Evolutionary conservation across 345 rosid species (phyloP).

Genomic region (Excoecaria cochinchinensis): DNA sequence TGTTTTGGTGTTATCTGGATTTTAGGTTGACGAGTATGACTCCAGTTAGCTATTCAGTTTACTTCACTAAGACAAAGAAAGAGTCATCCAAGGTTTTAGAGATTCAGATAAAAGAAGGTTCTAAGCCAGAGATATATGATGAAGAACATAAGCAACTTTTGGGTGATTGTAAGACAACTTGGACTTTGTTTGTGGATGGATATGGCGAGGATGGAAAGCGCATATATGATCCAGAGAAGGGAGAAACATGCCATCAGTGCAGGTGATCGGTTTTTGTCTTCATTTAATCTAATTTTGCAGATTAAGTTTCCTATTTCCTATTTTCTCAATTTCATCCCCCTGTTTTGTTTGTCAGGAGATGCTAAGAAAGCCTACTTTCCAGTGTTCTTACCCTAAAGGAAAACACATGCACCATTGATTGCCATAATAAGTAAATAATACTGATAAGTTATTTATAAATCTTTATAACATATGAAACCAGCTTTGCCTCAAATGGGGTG

Average conservation of each 20-base stretch:
- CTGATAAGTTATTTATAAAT: neutral
- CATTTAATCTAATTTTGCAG: neutral
- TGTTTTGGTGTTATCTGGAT: neutral
- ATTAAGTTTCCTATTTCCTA: neutral
- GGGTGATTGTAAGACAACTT: slow-evolving; percentile 23
- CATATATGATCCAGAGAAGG: slow-evolving; percentile 29
- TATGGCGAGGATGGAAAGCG: slow-evolving; percentile 29
- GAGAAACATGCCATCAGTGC: slow-evolving; percentile 43
- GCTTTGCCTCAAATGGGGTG: neutral
- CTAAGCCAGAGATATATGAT: slow-evolving; percentile 32
- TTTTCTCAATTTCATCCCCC: neutral
- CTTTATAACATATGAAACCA: no score
- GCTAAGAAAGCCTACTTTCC: neutral
- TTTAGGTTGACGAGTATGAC: slow-evolving; percentile 26
- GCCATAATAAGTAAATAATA: no score
- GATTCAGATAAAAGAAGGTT: slow-evolving; percentile 25
- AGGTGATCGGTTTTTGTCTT: slow-evolving; percentile 19
- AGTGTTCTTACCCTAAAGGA: neutral
- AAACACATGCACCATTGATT: neutral
- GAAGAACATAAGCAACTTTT: slow-evolving; percentile 32
- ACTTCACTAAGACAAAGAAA: neutral
- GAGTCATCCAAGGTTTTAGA: slow-evolving; percentile 8
- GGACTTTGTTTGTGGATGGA: slow-evolving; percentile 30
- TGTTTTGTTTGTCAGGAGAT: neutral
- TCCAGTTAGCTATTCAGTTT: slow-evolving; percentile 27